phyloP scores from a whole-genome alignment of 1,284 basidiomycete genomes.

The Dichomitus squalens region DNA sequence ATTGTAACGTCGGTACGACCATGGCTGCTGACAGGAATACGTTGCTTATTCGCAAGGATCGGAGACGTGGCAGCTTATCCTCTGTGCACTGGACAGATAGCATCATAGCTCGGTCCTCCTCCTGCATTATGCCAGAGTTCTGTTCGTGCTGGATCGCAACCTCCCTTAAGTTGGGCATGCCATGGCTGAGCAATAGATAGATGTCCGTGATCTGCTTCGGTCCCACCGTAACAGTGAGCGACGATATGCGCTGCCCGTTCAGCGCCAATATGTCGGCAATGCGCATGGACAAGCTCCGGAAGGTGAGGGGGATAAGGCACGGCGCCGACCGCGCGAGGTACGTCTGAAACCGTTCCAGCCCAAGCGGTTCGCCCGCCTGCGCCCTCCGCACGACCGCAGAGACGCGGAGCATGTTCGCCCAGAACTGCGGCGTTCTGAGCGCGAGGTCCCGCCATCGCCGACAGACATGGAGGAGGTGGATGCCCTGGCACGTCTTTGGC shows the following conservation, averaged over 20 bases:
- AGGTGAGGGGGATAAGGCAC: background rate
- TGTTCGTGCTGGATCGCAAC: background rate
- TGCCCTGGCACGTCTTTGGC: background rate
- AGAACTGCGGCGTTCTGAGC: conserved; percentile 8
- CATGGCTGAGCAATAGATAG: conserved; percentile 3
- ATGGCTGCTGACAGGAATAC: conserved; percentile 1
- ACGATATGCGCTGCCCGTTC: conserved; percentile 2
- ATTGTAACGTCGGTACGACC: background rate
- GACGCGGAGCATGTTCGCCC: conserved; percentile 9
- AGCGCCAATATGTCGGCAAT: background rate
- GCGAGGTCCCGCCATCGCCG: conserved; percentile 3
- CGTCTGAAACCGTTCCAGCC: background rate
- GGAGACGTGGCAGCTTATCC: background rate
- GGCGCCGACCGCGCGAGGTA: conserved; percentile 4
- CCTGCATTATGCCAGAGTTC: background rate
- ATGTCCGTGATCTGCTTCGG: background rate
- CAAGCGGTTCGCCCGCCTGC: background rate
- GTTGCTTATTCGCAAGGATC: background rate
- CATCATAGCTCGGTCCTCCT: background rate
- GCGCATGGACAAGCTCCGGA: background rate
- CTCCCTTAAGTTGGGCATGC: conserved; percentile 1
- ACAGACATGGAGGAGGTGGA: conserved; percentile 8
- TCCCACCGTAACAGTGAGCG: background rate
- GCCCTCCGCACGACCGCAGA: background rate
- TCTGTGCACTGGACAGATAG: background rate